A percentile compares a stretch with the other conserved stretches of the same genome.
These are phyloP conservation scores for Mycena galericulata DNA, from an alignment of 768 basidiomycete genomes.

Conservation along the genomic window DNA sequence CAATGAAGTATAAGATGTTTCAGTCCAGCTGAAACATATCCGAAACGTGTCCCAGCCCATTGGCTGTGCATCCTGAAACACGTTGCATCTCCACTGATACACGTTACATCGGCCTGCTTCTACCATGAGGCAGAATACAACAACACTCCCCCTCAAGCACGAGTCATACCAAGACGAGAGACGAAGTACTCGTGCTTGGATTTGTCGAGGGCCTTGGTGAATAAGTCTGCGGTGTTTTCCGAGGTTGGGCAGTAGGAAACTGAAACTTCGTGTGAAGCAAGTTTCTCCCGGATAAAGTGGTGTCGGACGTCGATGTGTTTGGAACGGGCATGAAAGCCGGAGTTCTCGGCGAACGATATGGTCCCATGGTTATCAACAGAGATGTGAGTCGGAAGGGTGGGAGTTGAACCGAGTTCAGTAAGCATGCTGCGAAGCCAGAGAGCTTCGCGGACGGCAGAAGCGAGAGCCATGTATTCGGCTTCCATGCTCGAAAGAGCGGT, in stretches of 20 bases:
- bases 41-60: no score
- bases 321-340: slow-evolving; percentile 6
- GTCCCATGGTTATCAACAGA: slow-evolving; percentile 8
- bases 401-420: background rate
- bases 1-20: no score
- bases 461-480: slow-evolving; percentile 4
- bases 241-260: slow-evolving; percentile 16
- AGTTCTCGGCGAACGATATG: background rate
- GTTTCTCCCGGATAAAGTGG: slow-evolving; percentile 4
- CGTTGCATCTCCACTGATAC: no score
- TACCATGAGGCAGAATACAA: no score
- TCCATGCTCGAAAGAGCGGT: slow-evolving; percentile 4
- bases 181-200: slow-evolving; percentile 19
- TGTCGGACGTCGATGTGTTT: slow-evolving; percentile 7
- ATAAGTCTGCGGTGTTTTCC: slow-evolving; percentile 10
- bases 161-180: slow-evolving; percentile 14
- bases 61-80: no score
- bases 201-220: slow-evolving; percentile 10
- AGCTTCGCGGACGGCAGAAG: slow-evolving; percentile 3
- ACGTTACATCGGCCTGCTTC: no score
- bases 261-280: slow-evolving; percentile 14
- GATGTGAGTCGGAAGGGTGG: background rate
- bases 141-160: slow-evolving; percentile 18
- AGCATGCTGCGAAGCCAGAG: slow-evolving; percentile 8
- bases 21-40: no score